A percentile compares a stretch with the other conserved stretches of the same genome.
Conservation (phyloP, 1,139 yeast genomes). For the Yamadazyma sp. region DNA sequence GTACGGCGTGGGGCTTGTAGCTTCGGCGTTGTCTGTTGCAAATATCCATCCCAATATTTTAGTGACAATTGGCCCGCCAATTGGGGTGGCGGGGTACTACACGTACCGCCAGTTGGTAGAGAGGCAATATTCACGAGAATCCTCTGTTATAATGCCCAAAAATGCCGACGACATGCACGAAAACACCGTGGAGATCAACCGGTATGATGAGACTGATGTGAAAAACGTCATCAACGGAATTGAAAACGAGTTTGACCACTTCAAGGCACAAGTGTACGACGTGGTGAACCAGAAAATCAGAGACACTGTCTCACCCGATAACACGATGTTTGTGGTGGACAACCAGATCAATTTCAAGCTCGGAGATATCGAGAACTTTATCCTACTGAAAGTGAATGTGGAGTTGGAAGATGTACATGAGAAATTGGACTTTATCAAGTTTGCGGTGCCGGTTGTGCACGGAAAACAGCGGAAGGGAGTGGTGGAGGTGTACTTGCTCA, state of each 20-base stretch:
- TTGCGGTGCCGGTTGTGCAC: conserved; percentile 32
- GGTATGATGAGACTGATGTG: conserved; percentile 36
- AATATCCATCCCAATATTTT: conserved; percentile 38
- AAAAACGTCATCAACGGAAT: conserved; percentile 34
- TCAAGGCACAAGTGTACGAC: conserved; percentile 29
- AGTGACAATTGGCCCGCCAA: conserved; percentile 40
- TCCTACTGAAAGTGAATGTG: conserved; percentile 15
- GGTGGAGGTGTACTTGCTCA: conserved; percentile 31
- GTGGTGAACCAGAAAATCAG: conserved; percentile 25
- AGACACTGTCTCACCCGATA: conserved; percentile 24
- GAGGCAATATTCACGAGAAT: conserved; percentile 18
- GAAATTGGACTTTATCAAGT: conserved; percentile 27
- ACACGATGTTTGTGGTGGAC: conserved; percentile 23
- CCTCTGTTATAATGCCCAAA: conserved; percentile 12
- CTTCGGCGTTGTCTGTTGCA: conserved; percentile 29
- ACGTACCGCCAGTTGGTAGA: conserved; percentile 16
- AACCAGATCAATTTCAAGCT: conserved; percentile 22
- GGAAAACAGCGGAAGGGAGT: conserved; percentile 30
- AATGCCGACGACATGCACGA: conserved; percentile 6
- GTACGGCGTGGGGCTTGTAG: conserved; percentile 27
- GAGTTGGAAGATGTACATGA: conserved; percentile 11
- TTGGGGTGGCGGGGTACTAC: conserved; percentile 27
- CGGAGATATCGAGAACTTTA: conserved; percentile 32
- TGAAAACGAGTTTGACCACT: conserved; percentile 39
- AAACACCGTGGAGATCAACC: conserved; percentile 21